Conservation (phyloP, 257 asterid species). For the Dorcoceras hygrometricum region DNA sequence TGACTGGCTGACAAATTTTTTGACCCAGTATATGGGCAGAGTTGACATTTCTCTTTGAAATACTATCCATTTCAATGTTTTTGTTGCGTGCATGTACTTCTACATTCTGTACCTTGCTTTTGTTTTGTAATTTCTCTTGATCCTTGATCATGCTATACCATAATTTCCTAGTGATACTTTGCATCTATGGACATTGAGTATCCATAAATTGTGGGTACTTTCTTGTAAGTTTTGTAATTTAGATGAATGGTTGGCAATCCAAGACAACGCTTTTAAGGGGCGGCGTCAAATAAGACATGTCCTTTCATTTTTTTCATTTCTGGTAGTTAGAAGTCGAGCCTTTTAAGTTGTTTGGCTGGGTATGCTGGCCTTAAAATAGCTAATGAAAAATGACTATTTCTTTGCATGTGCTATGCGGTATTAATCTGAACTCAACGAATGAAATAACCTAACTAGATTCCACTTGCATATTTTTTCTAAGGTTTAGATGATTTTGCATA, state of each 20-base stretch:
- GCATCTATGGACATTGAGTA: not conserved
- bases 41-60: not conserved
- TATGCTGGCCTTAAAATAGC: not conserved
- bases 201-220: not conserved
- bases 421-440: not conserved
- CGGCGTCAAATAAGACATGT: not conserved
- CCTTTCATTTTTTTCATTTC: not conserved
- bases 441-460: not conserved
- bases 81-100: not conserved
- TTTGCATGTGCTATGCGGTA: not conserved
- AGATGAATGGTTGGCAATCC: not conserved
- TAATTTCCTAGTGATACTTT: not conserved
- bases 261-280: not conserved
- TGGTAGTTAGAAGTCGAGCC: not conserved
- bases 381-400: not conserved
- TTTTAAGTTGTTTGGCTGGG: not conserved
- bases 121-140: not conserved
- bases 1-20: not conserved
- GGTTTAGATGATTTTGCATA: not conserved
- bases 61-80: not conserved
- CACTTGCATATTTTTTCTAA: not conserved
- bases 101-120: constrained; percentile 2
- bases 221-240: not conserved
- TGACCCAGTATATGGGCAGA: constrained; percentile 7
- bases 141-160: not conserved